Conservation (phyloP, 1,284 basidiomycete genomes). For the Trametes hirsuta region DNA sequence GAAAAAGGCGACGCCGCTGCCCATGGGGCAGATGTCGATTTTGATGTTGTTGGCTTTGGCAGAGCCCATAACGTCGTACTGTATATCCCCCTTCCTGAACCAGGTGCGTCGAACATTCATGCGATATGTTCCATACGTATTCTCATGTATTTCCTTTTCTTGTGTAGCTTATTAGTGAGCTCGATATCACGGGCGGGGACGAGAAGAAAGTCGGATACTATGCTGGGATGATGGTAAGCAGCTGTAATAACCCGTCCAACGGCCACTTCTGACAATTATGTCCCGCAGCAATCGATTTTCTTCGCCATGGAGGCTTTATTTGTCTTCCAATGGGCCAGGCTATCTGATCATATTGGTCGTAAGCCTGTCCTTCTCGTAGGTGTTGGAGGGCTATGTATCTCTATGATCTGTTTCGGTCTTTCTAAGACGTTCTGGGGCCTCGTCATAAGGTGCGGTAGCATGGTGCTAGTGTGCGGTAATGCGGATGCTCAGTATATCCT, state of each 20-base stretch:
- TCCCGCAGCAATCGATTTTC: slow-evolving; percentile 57
- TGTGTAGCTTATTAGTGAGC: slow-evolving; percentile 53
- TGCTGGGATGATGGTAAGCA: slow-evolving; percentile 58
- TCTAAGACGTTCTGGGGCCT: slow-evolving; percentile 46
- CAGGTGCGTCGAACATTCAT: slow-evolving; percentile 42
- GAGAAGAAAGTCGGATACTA: slow-evolving; percentile 65
- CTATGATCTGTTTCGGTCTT: slow-evolving; percentile 61
- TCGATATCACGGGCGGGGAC: slow-evolving; percentile 61
- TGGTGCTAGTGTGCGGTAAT: neutral
- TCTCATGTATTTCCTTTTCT: neutral
- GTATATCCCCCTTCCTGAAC: slow-evolving; percentile 65
- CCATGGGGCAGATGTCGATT: slow-evolving; percentile 55
- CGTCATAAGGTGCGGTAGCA: slow-evolving; percentile 44
- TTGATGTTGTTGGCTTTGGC: slow-evolving; percentile 50
- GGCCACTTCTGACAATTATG: neutral
- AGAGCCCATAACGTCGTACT: slow-evolving; percentile 54
- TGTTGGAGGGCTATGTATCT: slow-evolving; percentile 51
- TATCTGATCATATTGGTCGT: slow-evolving; percentile 62
- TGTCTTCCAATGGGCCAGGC: slow-evolving; percentile 31
- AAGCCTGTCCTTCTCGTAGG: slow-evolving; percentile 59
- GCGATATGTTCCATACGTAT: neutral
- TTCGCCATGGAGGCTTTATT: slow-evolving; percentile 49
- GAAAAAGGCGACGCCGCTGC: slow-evolving; percentile 48
- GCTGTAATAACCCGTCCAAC: too few relatives aligned
- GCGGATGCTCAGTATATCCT: neutral